phyloP scores from a whole-genome alignment of 2,329 filamentous ascomycete species.

The Ophiocordyceps camponoti-saundersi region DNA sequence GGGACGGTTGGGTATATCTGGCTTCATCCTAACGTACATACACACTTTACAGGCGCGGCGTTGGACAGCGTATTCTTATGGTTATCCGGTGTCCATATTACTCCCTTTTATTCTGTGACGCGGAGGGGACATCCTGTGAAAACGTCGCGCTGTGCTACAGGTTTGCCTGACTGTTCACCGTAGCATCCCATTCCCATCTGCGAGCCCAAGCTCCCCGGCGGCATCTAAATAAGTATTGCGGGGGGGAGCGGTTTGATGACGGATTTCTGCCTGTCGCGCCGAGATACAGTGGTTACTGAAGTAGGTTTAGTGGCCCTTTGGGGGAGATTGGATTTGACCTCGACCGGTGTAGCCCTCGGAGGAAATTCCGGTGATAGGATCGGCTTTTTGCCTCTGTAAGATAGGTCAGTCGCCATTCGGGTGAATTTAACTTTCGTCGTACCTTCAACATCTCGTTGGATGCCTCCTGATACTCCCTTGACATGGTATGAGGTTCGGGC shows the following conservation, averaged over 20 bases:
- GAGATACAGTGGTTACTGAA: not conserved
- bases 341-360: conserved; percentile 63
- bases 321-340: conserved; percentile 59
- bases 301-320: conserved; percentile 27
- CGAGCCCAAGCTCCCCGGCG: not conserved
- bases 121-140: too few relatives aligned
- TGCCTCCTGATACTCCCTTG: conserved; percentile 90
- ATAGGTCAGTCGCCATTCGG: not conserved
- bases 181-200: not conserved
- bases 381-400: conserved; percentile 61
- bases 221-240: not conserved
- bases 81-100: not conserved
- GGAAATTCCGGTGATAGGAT: conserved; percentile 72
- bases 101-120: too few relatives aligned
- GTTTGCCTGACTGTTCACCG: too few relatives aligned
- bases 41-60: not conserved
- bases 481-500: conserved; percentile 72
- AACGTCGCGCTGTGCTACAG: too few relatives aligned
- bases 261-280: not conserved
- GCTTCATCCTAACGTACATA: not conserved
- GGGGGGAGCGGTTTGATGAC: not conserved
- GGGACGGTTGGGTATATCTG: not conserved
- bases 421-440: conserved; percentile 5
- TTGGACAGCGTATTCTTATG: not conserved
- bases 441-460: conserved; percentile 90